phyloP scores from a whole-genome alignment of 768 basidiomycete genomes.

The Collybia mongolica region DNA sequence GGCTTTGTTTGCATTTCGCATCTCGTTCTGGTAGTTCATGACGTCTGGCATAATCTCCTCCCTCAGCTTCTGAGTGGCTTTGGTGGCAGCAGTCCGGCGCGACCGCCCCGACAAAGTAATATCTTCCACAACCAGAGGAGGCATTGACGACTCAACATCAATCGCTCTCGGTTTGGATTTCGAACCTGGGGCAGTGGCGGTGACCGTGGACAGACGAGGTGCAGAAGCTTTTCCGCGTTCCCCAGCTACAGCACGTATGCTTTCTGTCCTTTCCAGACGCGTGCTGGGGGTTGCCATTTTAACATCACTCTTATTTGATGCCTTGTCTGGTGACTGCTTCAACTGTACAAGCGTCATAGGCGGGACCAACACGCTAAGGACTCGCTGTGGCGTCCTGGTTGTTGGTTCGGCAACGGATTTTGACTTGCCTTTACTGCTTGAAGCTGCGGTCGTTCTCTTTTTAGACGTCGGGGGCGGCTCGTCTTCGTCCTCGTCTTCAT shows the following conservation, averaged over 20 bases:
- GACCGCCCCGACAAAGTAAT: slow-evolving; percentile 14
- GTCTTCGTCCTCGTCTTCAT: slow-evolving; percentile 9
- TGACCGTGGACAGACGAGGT: slow-evolving; percentile 6
- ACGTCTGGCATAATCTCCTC: slow-evolving; percentile 79
- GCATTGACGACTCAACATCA: slow-evolving; percentile 11
- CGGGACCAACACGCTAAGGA: slow-evolving; percentile 16
- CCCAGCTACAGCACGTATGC: slow-evolving; percentile 25
- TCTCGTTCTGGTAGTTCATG: slow-evolving; percentile 65
- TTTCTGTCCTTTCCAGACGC: slow-evolving; percentile 19
- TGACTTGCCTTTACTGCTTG: not conserved
- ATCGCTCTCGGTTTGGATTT: slow-evolving; percentile 4
- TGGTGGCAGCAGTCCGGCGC: slow-evolving; percentile 41
- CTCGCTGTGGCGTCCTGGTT: slow-evolving; percentile 15
- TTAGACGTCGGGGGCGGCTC: not conserved
- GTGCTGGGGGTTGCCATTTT: not conserved
- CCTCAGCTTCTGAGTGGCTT: slow-evolving; percentile 52
- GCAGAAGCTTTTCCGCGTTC: slow-evolving; percentile 15
- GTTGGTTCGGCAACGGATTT: slow-evolving; percentile 4
- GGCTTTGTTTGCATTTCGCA: slow-evolving; percentile 41
- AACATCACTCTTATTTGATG: not conserved
- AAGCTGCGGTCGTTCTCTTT: slow-evolving; percentile 1
- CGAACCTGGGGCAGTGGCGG: not conserved
- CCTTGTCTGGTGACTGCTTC: slow-evolving; percentile 7
- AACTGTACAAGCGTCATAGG: slow-evolving; percentile 8
- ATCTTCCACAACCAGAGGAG: slow-evolving; percentile 9